Percentiles rank a stretch among this genome's conserved stretches.
phyloP scores from a whole-genome alignment of 2,329 filamentous ascomycete species.

The Niveomyces coronatus region DNA sequence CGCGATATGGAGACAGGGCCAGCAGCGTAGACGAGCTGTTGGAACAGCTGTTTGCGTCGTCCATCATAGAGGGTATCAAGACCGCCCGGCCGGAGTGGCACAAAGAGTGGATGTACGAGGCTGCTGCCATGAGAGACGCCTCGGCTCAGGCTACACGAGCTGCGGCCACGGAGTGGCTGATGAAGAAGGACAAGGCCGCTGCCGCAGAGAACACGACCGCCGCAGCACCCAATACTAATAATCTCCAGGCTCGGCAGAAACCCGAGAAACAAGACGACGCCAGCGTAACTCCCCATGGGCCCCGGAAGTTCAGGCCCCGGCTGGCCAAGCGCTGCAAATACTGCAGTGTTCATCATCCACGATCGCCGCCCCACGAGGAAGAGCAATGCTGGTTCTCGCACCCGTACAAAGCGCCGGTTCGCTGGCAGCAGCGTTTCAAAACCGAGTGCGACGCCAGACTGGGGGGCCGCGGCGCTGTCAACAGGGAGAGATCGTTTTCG shows the following conservation, averaged over 20 bases:
- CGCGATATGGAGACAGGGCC: not conserved
- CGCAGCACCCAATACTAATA: too few species aligned
- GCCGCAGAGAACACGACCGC: too few species aligned
- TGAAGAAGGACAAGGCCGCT: not conserved
- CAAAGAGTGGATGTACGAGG: not conserved
- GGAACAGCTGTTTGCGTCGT: slow-evolving; percentile 3
- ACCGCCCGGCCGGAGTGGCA: not conserved
- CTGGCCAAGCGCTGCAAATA: not conserved
- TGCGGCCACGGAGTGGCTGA: slow-evolving; percentile 2
- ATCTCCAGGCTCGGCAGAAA: too few species aligned
- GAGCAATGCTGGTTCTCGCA: slow-evolving; percentile 1
- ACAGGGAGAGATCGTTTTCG: not conserved
- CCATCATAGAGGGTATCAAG: slow-evolving; percentile 2
- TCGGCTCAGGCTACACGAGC: not conserved
- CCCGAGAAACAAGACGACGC: too few species aligned
- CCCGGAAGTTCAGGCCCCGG: too few species aligned
- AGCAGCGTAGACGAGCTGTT: not conserved
- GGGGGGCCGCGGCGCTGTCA: not conserved
- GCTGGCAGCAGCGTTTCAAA: not conserved
- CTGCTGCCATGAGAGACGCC: not conserved
- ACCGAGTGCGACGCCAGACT: not conserved
- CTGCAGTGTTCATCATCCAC: not conserved
- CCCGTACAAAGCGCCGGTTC: not conserved
- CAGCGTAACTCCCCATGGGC: too few species aligned
- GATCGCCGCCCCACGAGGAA: not conserved